Conservation (phyloP, 2,329 filamentous ascomycete species). For the Acarospora socialis region DNA sequence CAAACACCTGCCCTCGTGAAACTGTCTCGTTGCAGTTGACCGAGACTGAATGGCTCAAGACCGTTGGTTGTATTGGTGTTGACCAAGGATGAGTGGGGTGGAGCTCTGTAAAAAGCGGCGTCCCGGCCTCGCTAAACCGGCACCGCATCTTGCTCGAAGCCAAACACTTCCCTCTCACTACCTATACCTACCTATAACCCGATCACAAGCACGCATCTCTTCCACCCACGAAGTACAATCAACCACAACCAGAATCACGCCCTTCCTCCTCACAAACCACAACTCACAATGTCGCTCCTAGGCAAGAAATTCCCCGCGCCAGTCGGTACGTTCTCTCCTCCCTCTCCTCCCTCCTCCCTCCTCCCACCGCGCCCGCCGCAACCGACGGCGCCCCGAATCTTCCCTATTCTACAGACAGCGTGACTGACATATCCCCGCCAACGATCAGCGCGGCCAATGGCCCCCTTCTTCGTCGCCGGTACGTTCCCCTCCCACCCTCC, state of each 20-base stretch:
- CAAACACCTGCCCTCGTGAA: background rate
- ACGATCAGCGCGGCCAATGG: slow-evolving; percentile 69
- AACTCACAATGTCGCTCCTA: slow-evolving; percentile 58
- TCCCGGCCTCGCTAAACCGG: too few relatives aligned
- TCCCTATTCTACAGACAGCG: slow-evolving; percentile 11
- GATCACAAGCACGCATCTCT: too few relatives aligned
- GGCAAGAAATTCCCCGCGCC: slow-evolving; percentile 74
- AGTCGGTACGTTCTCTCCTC: slow-evolving; percentile 46
- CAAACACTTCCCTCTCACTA: too few relatives aligned
- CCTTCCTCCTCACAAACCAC: slow-evolving; percentile 18
- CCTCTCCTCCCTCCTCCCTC: slow-evolving; percentile 7
- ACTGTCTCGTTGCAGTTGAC: too few relatives aligned
- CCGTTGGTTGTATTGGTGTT: too few relatives aligned
- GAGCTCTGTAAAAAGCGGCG: too few relatives aligned
- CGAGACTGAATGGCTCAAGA: too few relatives aligned
- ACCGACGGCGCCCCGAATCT: slow-evolving; percentile 11
- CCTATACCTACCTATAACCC: too few relatives aligned
- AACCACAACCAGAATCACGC: slow-evolving; percentile 17
- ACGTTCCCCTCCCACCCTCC: slow-evolving; percentile 41
- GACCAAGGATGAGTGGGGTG: too few relatives aligned
- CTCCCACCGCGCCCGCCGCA: slow-evolving; percentile 9
- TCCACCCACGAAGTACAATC: too few relatives aligned
- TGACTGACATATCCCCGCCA: slow-evolving; percentile 19
- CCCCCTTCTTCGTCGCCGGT: slow-evolving; percentile 91
- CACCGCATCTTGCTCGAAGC: too few relatives aligned